Conservation (phyloP, 139 green algal species). For the Tetradesmus obliquus region DNA sequence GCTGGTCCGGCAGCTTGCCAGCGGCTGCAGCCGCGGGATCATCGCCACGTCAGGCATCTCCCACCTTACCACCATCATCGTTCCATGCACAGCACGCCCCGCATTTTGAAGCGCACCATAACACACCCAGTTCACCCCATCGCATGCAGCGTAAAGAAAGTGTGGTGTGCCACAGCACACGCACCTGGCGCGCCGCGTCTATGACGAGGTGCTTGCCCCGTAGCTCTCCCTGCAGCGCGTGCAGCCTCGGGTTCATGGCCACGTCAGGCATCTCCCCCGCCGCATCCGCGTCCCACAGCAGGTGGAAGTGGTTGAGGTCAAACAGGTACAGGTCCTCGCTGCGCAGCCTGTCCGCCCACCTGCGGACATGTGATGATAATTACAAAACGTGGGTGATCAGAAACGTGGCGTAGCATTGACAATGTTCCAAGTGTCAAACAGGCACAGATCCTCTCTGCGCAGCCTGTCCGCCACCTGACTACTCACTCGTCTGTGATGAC, state of each 20-base stretch:
- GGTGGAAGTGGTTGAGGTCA: constrained; percentile 65
- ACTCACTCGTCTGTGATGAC: constrained; percentile 48
- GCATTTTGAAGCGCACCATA: no score
- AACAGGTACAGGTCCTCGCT: constrained; percentile 57
- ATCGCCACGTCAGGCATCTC: background rate
- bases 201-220: constrained; percentile 36
- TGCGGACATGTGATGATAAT: background rate
- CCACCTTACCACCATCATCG: background rate
- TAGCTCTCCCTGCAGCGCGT: background rate
- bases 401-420: background rate
- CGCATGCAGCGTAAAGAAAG: no score
- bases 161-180: background rate
- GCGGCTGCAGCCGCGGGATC: background rate
- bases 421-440: constrained; percentile 50
- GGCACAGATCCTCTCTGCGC: constrained; percentile 39
- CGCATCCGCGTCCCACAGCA: background rate
- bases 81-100: no score
- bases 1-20: constrained; percentile 11
- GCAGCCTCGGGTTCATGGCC: constrained; percentile 28
- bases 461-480: background rate
- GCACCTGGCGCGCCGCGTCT: constrained; percentile 48
- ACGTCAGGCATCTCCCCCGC: background rate
- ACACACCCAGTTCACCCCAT: no score
- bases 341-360: constrained; percentile 51
- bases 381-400: background rate